phyloP scores from a whole-genome alignment of 495 filamentous ascomycete genomes.

The Penicillium silybi region DNA sequence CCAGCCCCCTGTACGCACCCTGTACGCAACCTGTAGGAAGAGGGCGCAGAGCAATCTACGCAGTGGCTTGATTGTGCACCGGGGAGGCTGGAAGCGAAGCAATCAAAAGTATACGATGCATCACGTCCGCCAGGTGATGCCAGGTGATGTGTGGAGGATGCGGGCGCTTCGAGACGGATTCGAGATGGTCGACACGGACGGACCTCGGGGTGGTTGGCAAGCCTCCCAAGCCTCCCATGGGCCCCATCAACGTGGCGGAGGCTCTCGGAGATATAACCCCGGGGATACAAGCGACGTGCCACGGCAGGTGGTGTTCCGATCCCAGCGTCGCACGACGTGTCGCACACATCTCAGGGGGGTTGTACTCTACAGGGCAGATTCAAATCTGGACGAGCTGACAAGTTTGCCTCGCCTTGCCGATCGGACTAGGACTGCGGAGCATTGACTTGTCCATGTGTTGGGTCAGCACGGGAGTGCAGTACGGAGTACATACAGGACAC shows the following conservation, averaged over 20 bases:
- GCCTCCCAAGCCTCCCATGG: conserved; percentile 3
- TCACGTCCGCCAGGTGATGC: background rate
- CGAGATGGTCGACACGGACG: background rate
- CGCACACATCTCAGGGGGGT: conserved; percentile 12
- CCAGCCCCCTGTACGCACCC: background rate
- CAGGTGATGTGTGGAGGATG: conserved; percentile 9
- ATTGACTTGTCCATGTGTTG: conserved; percentile 1
- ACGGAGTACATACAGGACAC: background rate
- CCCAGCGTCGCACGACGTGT: conserved; percentile 19
- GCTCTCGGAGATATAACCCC: conserved; percentile 10
- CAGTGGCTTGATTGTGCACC: conserved; percentile 3
- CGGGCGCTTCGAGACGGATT: conserved; percentile 5
- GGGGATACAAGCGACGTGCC: background rate
- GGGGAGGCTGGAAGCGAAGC: background rate
- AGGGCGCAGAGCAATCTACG: background rate
- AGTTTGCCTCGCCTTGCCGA: background rate
- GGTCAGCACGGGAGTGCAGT: background rate
- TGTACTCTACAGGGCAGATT: conserved; percentile 10
- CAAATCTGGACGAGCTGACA: conserved; percentile 21
- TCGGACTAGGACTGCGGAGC: background rate
- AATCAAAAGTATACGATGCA: background rate
- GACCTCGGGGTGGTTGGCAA: background rate
- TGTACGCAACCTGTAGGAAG: background rate
- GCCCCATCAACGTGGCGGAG: conserved; percentile 15
- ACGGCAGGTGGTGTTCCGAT: conserved; percentile 12